Evolutionary conservation across 768 basidiomycete genomes (phyloP).

Genomic region (Leccinum variicolor): DNA sequence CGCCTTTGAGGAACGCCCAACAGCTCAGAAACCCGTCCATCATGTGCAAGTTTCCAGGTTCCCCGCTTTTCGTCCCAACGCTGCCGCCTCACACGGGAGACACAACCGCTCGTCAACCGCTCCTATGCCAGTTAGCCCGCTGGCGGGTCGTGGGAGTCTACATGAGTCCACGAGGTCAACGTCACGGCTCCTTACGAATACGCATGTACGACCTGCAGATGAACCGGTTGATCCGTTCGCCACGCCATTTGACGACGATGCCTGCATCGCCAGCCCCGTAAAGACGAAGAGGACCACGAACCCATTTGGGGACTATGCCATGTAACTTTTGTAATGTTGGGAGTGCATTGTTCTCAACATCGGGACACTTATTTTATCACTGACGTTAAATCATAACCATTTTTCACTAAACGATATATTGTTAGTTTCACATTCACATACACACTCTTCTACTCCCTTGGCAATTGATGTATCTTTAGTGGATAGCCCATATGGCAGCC

Average conservation of each 20-base stretch:
- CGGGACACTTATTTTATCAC: conserved; percentile 10
- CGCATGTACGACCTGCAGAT: conserved; percentile 38
- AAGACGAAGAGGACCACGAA: conserved; percentile 49
- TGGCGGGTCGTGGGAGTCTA: conserved; percentile 15
- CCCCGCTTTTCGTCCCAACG: conserved; percentile 4
- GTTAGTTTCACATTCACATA: conserved; percentile 8
- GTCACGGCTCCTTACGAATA: conserved; percentile 43
- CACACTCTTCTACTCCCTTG: neutral
- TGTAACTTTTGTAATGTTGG: conserved; percentile 19
- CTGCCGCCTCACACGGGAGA: conserved; percentile 11
- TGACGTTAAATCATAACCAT: conserved; percentile 9
- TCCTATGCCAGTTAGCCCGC: conserved; percentile 14
- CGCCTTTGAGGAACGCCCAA: conserved; percentile 31
- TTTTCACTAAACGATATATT: conserved; percentile 9
- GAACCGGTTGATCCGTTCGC: conserved; percentile 53
- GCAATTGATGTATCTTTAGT: conserved; percentile 27
- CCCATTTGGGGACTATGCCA: conserved; percentile 42
- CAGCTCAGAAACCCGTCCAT: conserved; percentile 15
- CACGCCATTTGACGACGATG: conserved; percentile 79
- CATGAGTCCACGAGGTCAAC: conserved; percentile 33
- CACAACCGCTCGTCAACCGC: conserved; percentile 23
- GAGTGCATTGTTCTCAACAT: neutral
- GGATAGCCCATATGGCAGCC: conserved; percentile 1
- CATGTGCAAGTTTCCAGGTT: conserved; percentile 16
- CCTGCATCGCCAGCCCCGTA: conserved; percentile 30